Percentiles rank a stretch among this genome's conserved stretches.
These are phyloP conservation scores for Gonapodya sp. DNA, from an alignment of 192 early-diverging fungal genomes.

Conservation along the genomic window DNA sequence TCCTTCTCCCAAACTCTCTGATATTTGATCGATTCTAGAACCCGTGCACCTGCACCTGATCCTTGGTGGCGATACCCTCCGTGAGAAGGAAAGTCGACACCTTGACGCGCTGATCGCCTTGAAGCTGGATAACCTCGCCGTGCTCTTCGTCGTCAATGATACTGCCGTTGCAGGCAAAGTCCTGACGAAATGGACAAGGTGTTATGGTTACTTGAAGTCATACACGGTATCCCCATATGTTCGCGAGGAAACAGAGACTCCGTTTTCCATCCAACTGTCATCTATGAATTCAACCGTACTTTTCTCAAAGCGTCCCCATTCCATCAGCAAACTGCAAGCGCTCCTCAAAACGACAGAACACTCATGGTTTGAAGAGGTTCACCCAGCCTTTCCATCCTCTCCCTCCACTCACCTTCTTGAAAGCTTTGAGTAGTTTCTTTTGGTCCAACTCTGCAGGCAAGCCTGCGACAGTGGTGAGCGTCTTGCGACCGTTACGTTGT, in stretches of 20 bases:
- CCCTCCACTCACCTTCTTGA: constrained; percentile 62
- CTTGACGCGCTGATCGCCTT: constrained; percentile 87
- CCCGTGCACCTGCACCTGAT: constrained; percentile 89
- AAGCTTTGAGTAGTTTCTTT: constrained; percentile 87
- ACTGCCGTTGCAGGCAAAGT: constrained; percentile 95
- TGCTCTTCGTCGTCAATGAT: constrained; percentile 84
- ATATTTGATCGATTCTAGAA: constrained; percentile 76
- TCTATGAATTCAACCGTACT: no score
- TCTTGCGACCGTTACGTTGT: constrained; percentile 94
- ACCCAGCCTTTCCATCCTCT: not conserved
- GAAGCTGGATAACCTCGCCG: constrained; percentile 87
- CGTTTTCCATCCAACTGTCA: no score
- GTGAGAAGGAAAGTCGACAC: constrained; percentile 66
- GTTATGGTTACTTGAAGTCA: no score
- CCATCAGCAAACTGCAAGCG: no score
- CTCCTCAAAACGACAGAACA: no score
- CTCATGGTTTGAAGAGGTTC: no score
- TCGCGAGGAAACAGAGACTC: no score
- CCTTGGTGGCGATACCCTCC: constrained; percentile 74
- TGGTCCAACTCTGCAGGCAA: constrained; percentile 75
- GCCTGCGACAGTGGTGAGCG: constrained; percentile 90
- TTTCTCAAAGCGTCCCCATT: no score
- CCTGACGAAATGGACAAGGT: no score
- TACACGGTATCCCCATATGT: no score
- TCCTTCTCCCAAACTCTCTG: no score